Percentiles rank a stretch among this genome's conserved stretches.
phyloP scores from a whole-genome alignment of 352 stramenopile species.

The Phytophthora crassamura region DNA sequence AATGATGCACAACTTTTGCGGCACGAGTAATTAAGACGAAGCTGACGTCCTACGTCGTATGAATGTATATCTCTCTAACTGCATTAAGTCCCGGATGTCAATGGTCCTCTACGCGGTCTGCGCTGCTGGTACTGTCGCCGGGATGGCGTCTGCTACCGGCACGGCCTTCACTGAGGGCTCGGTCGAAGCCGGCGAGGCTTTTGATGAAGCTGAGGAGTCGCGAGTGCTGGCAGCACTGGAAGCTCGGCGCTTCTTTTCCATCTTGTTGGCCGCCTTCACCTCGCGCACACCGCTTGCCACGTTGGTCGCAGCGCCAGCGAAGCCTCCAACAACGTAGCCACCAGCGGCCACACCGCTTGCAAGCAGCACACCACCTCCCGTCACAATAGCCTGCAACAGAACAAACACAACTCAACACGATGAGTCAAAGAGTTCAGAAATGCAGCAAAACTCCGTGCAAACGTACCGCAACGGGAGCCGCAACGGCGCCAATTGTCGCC shows the following conservation, averaged over 20 bases:
- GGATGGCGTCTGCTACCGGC: conserved; percentile 16
- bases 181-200: conserved; percentile 30
- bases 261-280: conserved; percentile 80
- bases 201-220: conserved; percentile 35
- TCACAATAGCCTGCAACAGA: conserved; percentile 68
- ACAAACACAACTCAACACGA: not conserved
- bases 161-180: conserved; percentile 32
- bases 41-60: conserved; percentile 3
- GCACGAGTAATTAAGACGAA: not conserved
- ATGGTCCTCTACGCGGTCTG: conserved; percentile 39
- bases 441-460: not conserved
- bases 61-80: conserved; percentile 41
- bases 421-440: conserved; percentile 1
- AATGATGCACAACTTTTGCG: not conserved
- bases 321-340: conserved; percentile 81
- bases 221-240: conserved; percentile 44
- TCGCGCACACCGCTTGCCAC: conserved; percentile 83
- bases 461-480: conserved; percentile 80
- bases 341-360: conserved; percentile 80
- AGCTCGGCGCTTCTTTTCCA: conserved; percentile 65
- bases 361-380: conserved; percentile 73
- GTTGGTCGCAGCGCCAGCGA: conserved; percentile 83
- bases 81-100: conserved; percentile 23
- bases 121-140: conserved; percentile 23
- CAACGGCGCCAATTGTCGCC: conserved; percentile 81